These are phyloP conservation scores for Knufia fluminis DNA, from an alignment of 2,329 filamentous ascomycete species.

Conservation along the genomic window DNA sequence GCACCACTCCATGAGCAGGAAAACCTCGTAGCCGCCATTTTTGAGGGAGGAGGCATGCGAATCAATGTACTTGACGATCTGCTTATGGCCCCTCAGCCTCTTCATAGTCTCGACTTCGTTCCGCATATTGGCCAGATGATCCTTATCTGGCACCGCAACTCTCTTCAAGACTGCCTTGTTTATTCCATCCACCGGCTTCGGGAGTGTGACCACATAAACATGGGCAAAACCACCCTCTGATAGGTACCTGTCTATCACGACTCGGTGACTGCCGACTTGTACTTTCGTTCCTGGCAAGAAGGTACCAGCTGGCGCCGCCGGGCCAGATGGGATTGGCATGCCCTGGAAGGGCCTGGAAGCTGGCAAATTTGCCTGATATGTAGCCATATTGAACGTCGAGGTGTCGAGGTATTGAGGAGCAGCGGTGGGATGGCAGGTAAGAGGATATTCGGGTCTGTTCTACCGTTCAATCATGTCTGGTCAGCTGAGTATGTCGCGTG, in stretches of 20 bases:
- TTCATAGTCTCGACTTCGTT: constrained; percentile 99
- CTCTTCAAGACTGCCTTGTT: constrained; percentile 83
- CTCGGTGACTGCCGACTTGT: constrained; percentile 83
- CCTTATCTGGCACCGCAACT: constrained; percentile 93
- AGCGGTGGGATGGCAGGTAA: neutral
- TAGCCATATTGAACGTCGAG: constrained; percentile 16
- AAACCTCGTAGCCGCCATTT: constrained; percentile 93
- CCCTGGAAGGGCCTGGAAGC: constrained; percentile 16
- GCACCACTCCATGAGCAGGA: constrained; percentile 96
- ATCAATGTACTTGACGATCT: constrained; percentile 97
- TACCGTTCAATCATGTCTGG: constrained; percentile 11
- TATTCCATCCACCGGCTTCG: constrained; percentile 65
- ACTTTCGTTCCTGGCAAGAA: constrained; percentile 94
- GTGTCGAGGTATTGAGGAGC: neutral
- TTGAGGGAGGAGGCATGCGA: constrained; percentile 92
- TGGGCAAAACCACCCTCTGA: constrained; percentile 98
- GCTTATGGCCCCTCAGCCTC: constrained; percentile 89
- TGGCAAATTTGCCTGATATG: constrained; percentile 20
- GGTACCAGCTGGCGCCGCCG: constrained; percentile 59
- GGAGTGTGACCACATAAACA: constrained; percentile 88
- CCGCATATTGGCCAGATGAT: constrained; percentile 87
- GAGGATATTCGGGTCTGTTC: neutral
- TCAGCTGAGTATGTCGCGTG: neutral
- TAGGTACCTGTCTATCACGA: constrained; percentile 92
- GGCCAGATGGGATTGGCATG: constrained; percentile 23